phyloP scores from a whole-genome alignment of 1,139 yeast species.

The Pneumocystis jirovecii region DNA sequence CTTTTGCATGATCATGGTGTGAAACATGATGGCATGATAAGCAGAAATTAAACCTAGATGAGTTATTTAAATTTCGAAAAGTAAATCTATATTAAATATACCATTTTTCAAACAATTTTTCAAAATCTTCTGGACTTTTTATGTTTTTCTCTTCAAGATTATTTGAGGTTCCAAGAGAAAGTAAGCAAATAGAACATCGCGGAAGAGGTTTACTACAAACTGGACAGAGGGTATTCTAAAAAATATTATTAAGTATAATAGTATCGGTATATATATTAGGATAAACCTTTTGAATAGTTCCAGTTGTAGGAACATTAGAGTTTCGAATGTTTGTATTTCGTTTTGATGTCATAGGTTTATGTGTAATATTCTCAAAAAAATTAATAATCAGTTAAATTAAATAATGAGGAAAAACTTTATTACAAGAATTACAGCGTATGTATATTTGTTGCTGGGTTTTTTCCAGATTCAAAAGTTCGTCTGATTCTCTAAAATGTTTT shows the following conservation, averaged over 20 bases:
- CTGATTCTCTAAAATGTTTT: slow-evolving; percentile 40
- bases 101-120: slow-evolving; percentile 1
- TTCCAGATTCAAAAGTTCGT: slow-evolving; percentile 35
- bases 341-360: slow-evolving; percentile 2
- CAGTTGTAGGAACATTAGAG: slow-evolving; percentile 10
- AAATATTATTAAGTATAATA: background rate
- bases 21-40: slow-evolving; percentile 81
- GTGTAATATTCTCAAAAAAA: slow-evolving; percentile 3
- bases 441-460: slow-evolving; percentile 61
- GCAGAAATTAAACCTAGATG: slow-evolving; percentile 68
- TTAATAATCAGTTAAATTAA: background rate
- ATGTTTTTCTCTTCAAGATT: slow-evolving; percentile 24
- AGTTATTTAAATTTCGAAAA: slow-evolving; percentile 20
- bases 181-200: slow-evolving; percentile 73
- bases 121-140: slow-evolving; percentile 3
- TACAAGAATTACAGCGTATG: slow-evolving; percentile 69
- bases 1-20: slow-evolving; percentile 91
- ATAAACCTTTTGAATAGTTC: slow-evolving; percentile 1
- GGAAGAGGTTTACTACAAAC: slow-evolving; percentile 86
- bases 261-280: background rate
- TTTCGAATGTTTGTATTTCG: slow-evolving; percentile 6
- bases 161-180: slow-evolving; percentile 63
- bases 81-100: slow-evolving; percentile 17
- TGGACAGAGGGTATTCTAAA: slow-evolving; percentile 36
- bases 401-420: slow-evolving; percentile 28